phyloP scores from a whole-genome alignment of 1,284 basidiomycete species.

The Ceratobasidium sp. region DNA sequence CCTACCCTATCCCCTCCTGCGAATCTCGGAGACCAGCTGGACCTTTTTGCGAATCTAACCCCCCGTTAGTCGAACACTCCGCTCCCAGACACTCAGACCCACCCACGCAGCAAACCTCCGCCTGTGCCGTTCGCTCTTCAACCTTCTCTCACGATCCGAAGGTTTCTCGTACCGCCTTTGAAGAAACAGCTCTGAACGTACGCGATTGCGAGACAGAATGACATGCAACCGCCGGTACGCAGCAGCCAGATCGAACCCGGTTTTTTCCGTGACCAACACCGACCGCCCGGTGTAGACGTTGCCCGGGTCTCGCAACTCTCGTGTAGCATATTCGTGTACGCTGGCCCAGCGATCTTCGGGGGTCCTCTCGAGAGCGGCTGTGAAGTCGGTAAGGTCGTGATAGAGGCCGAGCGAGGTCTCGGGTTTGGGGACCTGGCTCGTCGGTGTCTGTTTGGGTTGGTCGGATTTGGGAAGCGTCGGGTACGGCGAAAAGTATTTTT shows the following conservation, averaged over 20 bases:
- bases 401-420: background rate
- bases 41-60: constrained; percentile 68
- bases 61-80: constrained; percentile 3
- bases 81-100: constrained; percentile 48
- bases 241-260: constrained; percentile 47
- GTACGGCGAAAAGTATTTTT: constrained; percentile 38
- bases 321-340: constrained; percentile 13
- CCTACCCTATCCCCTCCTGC: constrained; percentile 58
- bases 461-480: constrained; percentile 23
- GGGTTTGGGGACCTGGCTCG: background rate
- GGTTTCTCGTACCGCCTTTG: constrained; percentile 73
- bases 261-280: constrained; percentile 35
- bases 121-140: constrained; percentile 70
- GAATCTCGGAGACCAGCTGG: constrained; percentile 62
- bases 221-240: constrained; percentile 60
- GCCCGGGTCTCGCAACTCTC: constrained; percentile 14
- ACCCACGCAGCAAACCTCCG: constrained; percentile 73
- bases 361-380: constrained; percentile 52
- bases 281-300: constrained; percentile 45
- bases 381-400: background rate
- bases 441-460: background rate
- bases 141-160: constrained; percentile 67
- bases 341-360: constrained; percentile 50
- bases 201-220: constrained; percentile 64
- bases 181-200: constrained; percentile 60